Evolutionary conservation across 768 basidiomycete species (phyloP).

Genomic region (Termitomyces sp.): DNA sequence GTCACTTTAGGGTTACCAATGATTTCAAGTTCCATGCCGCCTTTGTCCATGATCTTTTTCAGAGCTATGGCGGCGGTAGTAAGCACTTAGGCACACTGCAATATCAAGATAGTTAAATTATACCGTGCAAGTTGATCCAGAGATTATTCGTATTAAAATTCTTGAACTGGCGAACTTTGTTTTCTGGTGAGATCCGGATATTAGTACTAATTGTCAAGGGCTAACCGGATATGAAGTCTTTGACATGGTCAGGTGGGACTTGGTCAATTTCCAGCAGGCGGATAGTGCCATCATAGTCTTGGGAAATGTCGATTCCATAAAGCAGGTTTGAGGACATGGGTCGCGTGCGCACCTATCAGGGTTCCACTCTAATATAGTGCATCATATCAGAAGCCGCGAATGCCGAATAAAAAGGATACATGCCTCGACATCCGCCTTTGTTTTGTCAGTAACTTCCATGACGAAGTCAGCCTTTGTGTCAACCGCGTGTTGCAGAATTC

Average conservation of each 20-base stretch:
- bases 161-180: conserved; percentile 67
- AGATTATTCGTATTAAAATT: conserved; percentile 76
- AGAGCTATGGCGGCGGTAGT: conserved; percentile 38
- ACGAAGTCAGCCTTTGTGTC: conserved; percentile 79
- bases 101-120: not conserved
- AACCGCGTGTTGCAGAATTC: conserved; percentile 78
- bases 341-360: conserved; percentile 42
- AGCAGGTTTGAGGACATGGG: not conserved
- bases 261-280: conserved; percentile 81
- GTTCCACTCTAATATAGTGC: conserved; percentile 53
- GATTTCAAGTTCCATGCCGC: conserved; percentile 71
- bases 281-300: conserved; percentile 70
- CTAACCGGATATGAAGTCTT: conserved; percentile 74
- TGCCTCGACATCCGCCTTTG: conserved; percentile 71
- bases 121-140: conserved; percentile 38
- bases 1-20: conserved; percentile 73
- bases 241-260: conserved; percentile 75
- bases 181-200: conserved; percentile 3
- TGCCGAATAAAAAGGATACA: conserved; percentile 20
- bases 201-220: not conserved
- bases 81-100: not conserved
- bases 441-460: conserved; percentile 97
- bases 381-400: not conserved
- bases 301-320: not conserved
- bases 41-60: conserved; percentile 70